These are phyloP conservation scores for Penicillium paxilli DNA, from an alignment of 495 filamentous ascomycete genomes.

Conservation along the genomic window DNA sequence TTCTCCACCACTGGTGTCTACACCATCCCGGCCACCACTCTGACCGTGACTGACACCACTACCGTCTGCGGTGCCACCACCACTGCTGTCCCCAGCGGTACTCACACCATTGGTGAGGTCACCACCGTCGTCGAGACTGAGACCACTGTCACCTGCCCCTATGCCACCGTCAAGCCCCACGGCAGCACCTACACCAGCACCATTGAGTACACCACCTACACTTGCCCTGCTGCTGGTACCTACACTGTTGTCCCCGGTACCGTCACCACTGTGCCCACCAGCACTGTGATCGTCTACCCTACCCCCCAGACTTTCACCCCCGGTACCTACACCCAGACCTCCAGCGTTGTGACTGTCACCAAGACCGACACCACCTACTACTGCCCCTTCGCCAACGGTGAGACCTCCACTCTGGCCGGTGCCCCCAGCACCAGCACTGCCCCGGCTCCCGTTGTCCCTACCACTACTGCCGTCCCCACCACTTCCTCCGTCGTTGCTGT, in stretches of 20 bases:
- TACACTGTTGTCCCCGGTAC: slow-evolving; percentile 73
- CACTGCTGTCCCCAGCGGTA: slow-evolving; percentile 63
- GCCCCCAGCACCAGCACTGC: slow-evolving; percentile 19
- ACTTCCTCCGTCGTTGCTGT: slow-evolving; percentile 17
- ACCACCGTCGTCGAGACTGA: slow-evolving; percentile 69
- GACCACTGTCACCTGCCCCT: slow-evolving; percentile 74
- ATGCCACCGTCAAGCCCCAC: slow-evolving; percentile 63
- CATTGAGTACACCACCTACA: slow-evolving; percentile 70
- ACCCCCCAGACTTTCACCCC: slow-evolving; percentile 63
- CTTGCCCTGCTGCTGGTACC: slow-evolving; percentile 76
- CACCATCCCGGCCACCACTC: slow-evolving; percentile 76
- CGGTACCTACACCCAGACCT: slow-evolving; percentile 73
- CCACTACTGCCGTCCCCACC: slow-evolving; percentile 17
- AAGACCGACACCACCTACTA: slow-evolving; percentile 66
- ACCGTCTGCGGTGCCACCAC: slow-evolving; percentile 66
- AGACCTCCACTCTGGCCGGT: slow-evolving; percentile 22
- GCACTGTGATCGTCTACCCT: slow-evolving; percentile 64
- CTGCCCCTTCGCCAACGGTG: slow-evolving; percentile 64
- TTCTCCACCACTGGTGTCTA: slow-evolving; percentile 73
- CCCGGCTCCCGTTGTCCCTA: slow-evolving; percentile 21
- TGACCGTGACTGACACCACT: slow-evolving; percentile 69
- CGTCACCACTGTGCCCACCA: slow-evolving; percentile 57
- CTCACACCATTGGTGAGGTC: slow-evolving; percentile 73
- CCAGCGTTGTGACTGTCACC: slow-evolving; percentile 65
- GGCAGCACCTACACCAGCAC: slow-evolving; percentile 67